Conservation (phyloP, 2,329 filamentous ascomycete genomes). For the Pseudogymnoascus sp. region DNA sequence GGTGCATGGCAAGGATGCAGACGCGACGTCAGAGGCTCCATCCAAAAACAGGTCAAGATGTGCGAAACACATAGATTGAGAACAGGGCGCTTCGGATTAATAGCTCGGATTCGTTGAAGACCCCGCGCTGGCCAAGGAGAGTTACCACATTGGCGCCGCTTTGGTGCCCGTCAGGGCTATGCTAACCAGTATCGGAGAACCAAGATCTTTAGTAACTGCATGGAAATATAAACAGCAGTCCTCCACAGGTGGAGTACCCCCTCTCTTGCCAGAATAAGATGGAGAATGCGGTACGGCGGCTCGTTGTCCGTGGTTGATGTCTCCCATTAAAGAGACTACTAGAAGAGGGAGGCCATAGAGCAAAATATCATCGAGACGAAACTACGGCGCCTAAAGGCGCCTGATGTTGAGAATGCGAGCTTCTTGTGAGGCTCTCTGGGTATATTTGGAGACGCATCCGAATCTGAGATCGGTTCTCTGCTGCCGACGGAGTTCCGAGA, state of each 20-base stretch:
- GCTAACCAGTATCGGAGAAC: background rate
- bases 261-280: background rate
- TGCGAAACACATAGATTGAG: background rate
- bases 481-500: background rate
- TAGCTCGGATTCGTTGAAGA: background rate
- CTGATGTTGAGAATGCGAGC: background rate
- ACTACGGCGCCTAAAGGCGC: background rate
- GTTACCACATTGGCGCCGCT: background rate
- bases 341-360: background rate
- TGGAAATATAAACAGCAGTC: background rate
- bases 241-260: background rate
- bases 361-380: background rate
- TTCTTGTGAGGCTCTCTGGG: background rate
- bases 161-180: conserved; percentile 1
- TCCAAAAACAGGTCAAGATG: conserved; percentile 2
- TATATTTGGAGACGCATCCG: background rate
- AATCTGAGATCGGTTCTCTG: background rate
- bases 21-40: background rate
- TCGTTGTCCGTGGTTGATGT: conserved; percentile 3
- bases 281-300: conserved; percentile 1
- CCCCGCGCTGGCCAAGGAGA: conserved; percentile 6
- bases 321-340: background rate
- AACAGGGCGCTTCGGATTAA: conserved; percentile 2
- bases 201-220: conserved; percentile 3
- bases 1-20: background rate